Evolutionary conservation across 768 basidiomycete species (phyloP), one percentile per base, ranked within the genome.

Genomic region (Floccularia luteovirens): DNA sequence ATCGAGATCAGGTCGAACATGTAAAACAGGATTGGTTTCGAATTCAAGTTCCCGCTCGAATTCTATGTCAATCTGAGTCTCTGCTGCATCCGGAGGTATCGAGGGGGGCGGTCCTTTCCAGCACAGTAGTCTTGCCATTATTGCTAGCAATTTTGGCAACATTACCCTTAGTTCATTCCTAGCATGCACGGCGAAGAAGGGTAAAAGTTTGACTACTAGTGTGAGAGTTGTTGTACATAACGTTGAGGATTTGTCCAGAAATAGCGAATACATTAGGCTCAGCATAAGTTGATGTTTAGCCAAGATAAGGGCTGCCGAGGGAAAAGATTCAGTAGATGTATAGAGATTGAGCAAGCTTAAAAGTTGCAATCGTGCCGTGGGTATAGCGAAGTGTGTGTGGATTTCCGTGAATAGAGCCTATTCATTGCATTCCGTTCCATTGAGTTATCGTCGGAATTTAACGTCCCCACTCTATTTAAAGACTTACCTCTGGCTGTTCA

Each of bases 211-310:
- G 41, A 78, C 74, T 16, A 90, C 53, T 11, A 82, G 63, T 1
- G 72, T 75, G 37, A 89, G 61, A 3, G 70, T 77, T 37, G 82
- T 69, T 2, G 75, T 76, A 48, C 79, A 82, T 20, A 74, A 63
- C 0, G 82, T 86, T 8, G 83, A 77, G 28, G 86, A 89, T 38
- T 75, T 78, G 52, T 91, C 89, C 47, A 90, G 62, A 21, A 81
- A 60, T 19, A 90, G 66, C 3, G 82, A 89, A 35, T 71, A 56
- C 5, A 87, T 55, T n/a, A 91, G 53, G 43, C 72, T 77, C 17
- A 63, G 61, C 63, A 85, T 74, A 38, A 90, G 67, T 10, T 75
- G 70, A 50, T 86, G 83, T 12, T 58, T 55, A 3, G 79, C 75
- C 16, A 88, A 59, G 19, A 75, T 61, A 25, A 58, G 50, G 12